These are phyloP conservation scores for Umbellularia californica DNA, from an alignment of 164 flowering plant genomes.

Conservation along the genomic window DNA sequence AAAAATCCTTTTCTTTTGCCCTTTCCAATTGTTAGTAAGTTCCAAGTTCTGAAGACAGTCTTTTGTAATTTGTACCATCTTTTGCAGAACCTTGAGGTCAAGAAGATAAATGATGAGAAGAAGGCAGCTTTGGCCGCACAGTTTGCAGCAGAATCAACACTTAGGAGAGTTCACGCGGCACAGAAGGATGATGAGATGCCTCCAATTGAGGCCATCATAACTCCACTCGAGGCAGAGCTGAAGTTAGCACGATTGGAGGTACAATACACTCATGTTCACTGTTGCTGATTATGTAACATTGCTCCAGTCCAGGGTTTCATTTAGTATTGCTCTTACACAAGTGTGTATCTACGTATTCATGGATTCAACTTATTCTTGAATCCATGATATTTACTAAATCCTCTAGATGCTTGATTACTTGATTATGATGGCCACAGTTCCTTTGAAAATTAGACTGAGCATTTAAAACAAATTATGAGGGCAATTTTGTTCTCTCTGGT, in stretches of 20 bases:
- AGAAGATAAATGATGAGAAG: slow-evolving; percentile 73
- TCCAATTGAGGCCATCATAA: slow-evolving; percentile 73
- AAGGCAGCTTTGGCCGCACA: slow-evolving; percentile 68
- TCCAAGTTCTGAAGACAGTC: neutral
- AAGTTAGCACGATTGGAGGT: slow-evolving; percentile 68
- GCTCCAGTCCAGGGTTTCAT: neutral
- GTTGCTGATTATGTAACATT: neutral
- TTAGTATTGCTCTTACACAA: neutral
- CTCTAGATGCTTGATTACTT: neutral
- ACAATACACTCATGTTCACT: neutral
- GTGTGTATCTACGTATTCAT: neutral
- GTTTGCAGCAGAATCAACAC: slow-evolving; percentile 84
- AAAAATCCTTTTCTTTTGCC: neutral
- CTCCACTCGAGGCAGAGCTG: slow-evolving; percentile 79
- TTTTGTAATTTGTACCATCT: slow-evolving; percentile 2
- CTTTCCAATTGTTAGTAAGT: neutral
- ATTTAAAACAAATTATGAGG: neutral
- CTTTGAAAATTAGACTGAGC: neutral
- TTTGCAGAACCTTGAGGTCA: slow-evolving; percentile 64
- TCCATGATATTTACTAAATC: neutral
- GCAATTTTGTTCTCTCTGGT: neutral
- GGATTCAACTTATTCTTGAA: neutral
- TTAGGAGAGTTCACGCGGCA: slow-evolving; percentile 76
- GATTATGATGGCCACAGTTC: neutral
- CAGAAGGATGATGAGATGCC: slow-evolving; percentile 86